phyloP scores from a whole-genome alignment of 1,284 basidiomycete species.

The Trametes pubescens region DNA sequence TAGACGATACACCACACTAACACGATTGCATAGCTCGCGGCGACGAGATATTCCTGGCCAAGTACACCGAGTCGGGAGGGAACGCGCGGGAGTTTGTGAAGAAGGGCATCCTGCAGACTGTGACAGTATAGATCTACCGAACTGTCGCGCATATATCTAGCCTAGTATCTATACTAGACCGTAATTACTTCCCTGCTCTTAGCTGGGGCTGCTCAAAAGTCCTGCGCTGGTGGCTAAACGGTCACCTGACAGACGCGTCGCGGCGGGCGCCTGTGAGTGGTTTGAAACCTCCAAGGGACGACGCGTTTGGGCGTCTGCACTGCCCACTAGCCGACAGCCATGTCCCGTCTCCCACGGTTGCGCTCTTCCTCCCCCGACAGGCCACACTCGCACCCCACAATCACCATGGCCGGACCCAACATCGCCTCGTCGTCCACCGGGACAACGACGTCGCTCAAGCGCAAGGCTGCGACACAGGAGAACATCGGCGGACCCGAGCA shows the following conservation, averaged over 20 bases:
- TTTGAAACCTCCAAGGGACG: slow-evolving; percentile 17
- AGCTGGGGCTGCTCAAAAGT: not conserved
- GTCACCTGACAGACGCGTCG: slow-evolving; percentile 32
- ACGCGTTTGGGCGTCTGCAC: slow-evolving; percentile 18
- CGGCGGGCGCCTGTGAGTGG: slow-evolving; percentile 15
- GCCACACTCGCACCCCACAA: slow-evolving; percentile 21
- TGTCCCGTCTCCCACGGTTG: slow-evolving; percentile 47
- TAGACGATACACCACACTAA: not conserved
- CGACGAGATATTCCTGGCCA: slow-evolving; percentile 75
- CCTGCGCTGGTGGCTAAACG: slow-evolving; percentile 10
- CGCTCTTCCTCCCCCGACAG: slow-evolving; percentile 40
- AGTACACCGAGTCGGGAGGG: slow-evolving; percentile 76
- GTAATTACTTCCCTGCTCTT: slow-evolving; percentile 7
- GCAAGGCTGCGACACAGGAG: slow-evolving; percentile 50
- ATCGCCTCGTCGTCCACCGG: slow-evolving; percentile 37
- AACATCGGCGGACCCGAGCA: slow-evolving; percentile 41
- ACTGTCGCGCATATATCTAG: slow-evolving; percentile 8
- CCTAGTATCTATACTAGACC: slow-evolving; percentile 12
- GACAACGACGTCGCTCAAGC: slow-evolving; percentile 46
- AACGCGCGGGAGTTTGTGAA: slow-evolving; percentile 80
- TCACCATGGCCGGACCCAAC: slow-evolving; percentile 31
- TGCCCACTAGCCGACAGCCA: slow-evolving; percentile 31
- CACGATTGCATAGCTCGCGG: slow-evolving; percentile 17
- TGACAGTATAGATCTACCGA: slow-evolving; percentile 20
- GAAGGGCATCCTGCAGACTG: slow-evolving; percentile 64